Conservation (phyloP, 257 asterid species). For the Anisodus tanguticus region DNA sequence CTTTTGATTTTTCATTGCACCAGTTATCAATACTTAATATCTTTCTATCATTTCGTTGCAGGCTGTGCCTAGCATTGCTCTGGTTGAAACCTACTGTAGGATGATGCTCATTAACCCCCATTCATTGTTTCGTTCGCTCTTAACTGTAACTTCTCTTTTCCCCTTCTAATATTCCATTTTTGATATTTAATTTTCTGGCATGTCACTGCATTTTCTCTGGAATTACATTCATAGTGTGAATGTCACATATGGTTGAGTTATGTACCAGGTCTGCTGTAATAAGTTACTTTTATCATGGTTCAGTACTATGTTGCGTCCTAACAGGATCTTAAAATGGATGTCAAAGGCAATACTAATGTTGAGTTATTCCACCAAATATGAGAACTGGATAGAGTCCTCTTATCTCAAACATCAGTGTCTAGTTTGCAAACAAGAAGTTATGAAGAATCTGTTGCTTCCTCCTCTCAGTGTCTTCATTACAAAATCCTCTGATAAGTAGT, state of each 20-base stretch:
- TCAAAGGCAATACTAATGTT: background rate
- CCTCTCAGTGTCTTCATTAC: background rate
- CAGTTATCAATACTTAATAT: background rate
- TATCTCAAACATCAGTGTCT: background rate
- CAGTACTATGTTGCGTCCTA: background rate
- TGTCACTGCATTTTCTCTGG: slow-evolving; percentile 13
- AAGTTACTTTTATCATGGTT: background rate
- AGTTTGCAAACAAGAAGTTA: background rate
- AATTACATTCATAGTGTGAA: slow-evolving; percentile 17
- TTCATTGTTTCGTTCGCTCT: slow-evolving; percentile 84
- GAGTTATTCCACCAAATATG: background rate
- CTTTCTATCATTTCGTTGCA: slow-evolving; percentile 44
- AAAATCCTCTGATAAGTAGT: background rate
- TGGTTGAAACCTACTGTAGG: slow-evolving; percentile 97
- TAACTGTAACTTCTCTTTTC: slow-evolving; percentile 56
- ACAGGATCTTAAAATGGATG: background rate
- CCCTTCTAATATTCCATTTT: slow-evolving; percentile 22
- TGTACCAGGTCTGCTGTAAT: background rate
- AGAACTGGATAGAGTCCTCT: background rate
- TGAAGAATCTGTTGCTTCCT: background rate
- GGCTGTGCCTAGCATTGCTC: slow-evolving; percentile 95
- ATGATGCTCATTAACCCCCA: slow-evolving; percentile 88
- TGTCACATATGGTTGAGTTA: background rate
- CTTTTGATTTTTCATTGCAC: slow-evolving; percentile 19
- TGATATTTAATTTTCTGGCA: slow-evolving; percentile 27